Evolutionary conservation across 164 flowering plant species (phyloP).

Genomic region (Macadamia integrifolia): DNA sequence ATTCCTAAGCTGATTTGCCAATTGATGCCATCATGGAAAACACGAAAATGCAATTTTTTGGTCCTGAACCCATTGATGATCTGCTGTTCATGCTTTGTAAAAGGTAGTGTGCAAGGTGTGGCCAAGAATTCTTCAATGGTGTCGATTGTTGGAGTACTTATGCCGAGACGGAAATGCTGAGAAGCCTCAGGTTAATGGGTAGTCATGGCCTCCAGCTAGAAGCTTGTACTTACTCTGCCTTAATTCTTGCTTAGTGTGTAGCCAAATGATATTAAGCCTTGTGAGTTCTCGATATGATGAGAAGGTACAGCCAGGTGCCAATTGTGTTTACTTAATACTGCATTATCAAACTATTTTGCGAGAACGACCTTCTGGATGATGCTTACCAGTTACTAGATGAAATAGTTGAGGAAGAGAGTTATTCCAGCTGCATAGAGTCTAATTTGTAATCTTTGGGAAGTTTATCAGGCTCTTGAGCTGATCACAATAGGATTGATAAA

Average conservation of each 20-base stretch:
- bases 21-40: constrained; percentile 72
- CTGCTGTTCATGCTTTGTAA: constrained; percentile 55
- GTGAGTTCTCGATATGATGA: constrained; percentile 70
- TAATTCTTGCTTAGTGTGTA: constrained; percentile 61
- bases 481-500: constrained; percentile 50
- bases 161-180: constrained; percentile 56
- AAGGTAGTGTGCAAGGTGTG: constrained; percentile 50
- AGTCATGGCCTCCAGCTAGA: constrained; percentile 50
- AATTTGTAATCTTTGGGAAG: constrained; percentile 39
- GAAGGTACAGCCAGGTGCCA: constrained; percentile 50
- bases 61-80: constrained; percentile 51
- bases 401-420: constrained; percentile 54
- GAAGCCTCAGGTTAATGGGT: constrained; percentile 65
- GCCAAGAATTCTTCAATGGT: constrained; percentile 60
- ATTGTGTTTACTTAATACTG: constrained; percentile 68
- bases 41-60: constrained; percentile 64
- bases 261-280: constrained; percentile 55
- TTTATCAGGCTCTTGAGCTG: no score
- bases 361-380: constrained; percentile 54
- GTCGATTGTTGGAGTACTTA: constrained; percentile 56
- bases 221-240: constrained; percentile 62
- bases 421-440: constrained; percentile 70
- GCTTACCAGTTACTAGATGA: constrained; percentile 68
- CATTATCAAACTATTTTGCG: constrained; percentile 59
- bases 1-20: constrained; percentile 48